Percentiles rank a stretch among this genome's conserved stretches.
These are phyloP conservation scores for Beauveria scarabaeidicola DNA, from an alignment of 2,329 filamentous ascomycete genomes.

Conservation along the genomic window DNA sequence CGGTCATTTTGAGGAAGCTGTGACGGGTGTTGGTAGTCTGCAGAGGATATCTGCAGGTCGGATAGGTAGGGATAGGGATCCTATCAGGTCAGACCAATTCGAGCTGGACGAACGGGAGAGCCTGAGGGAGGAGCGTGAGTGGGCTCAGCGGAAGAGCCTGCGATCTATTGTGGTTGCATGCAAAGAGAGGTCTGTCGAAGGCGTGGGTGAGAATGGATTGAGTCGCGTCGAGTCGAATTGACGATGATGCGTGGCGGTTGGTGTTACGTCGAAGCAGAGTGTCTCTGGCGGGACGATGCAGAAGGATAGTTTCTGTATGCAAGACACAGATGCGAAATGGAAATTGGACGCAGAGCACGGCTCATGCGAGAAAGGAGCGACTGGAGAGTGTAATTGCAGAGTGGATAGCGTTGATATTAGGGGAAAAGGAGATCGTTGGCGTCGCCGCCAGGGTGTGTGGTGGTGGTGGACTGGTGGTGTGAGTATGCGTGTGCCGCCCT, in stretches of 20 bases:
- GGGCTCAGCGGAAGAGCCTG: conserved; percentile 10
- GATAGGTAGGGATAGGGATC: background rate
- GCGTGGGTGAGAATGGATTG: background rate
- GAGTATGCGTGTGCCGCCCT: conserved; percentile 5
- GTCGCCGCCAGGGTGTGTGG: conserved; percentile 9
- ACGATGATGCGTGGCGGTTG: background rate
- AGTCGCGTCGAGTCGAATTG: conserved; percentile 3
- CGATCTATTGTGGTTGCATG: conserved; percentile 9
- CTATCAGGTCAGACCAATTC: conserved; percentile 9
- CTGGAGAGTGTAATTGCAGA: conserved; percentile 30
- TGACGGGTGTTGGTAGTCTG: conserved; percentile 6
- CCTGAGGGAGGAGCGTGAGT: conserved; percentile 2
- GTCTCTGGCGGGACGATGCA: conserved; percentile 5
- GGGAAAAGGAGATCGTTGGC: conserved; percentile 25
- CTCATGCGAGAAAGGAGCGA: conserved; percentile 27
- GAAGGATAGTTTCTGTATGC: background rate
- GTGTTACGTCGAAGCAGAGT: conserved; percentile 1
- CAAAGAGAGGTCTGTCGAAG: background rate
- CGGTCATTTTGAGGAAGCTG: conserved; percentile 54
- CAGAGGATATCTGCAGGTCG: conserved; percentile 2
- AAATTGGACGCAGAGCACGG: conserved; percentile 16
- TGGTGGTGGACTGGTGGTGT: background rate
- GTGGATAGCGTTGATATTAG: conserved; percentile 31
- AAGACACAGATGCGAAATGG: conserved; percentile 15
- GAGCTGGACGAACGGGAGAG: background rate